phyloP scores from a whole-genome alignment of 1,284 basidiomycete genomes.

The Phylloboletellus chloephorus region DNA sequence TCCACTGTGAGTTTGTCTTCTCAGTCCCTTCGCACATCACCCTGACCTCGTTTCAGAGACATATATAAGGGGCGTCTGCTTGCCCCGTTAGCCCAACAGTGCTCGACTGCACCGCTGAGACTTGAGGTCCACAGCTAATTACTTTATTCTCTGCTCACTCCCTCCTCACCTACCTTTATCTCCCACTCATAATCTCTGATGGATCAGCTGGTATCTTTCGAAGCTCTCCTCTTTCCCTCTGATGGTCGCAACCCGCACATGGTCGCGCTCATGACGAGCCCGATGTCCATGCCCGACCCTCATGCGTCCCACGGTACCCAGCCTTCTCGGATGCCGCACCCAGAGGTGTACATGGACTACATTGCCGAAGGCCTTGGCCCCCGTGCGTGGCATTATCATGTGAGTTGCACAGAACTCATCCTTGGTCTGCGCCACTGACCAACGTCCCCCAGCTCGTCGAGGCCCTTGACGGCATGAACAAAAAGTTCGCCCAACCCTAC shows the following conservation, averaged over 20 bases:
- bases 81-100: slow-evolving; percentile 14
- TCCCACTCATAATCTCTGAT: slow-evolving; percentile 32
- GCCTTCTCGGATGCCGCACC: slow-evolving; percentile 63
- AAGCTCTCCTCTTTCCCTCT: slow-evolving; percentile 60
- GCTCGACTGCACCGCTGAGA: slow-evolving; percentile 10
- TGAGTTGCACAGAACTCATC: slow-evolving; percentile 30
- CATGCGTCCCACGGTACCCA: slow-evolving; percentile 39
- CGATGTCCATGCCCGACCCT: slow-evolving; percentile 45
- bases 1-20: slow-evolving; percentile 18
- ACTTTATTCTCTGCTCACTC: slow-evolving; percentile 22
- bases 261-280: slow-evolving; percentile 63
- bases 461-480: slow-evolving; percentile 70
- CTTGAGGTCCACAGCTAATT: slow-evolving; percentile 11
- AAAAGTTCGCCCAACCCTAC: slow-evolving; percentile 69
- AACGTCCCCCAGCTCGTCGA: slow-evolving; percentile 52
- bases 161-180: slow-evolving; percentile 12
- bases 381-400: slow-evolving; percentile 68
- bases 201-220: slow-evolving; percentile 55
- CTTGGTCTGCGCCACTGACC: slow-evolving; percentile 16
- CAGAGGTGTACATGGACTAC: slow-evolving; percentile 79
- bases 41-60: slow-evolving; percentile 35
- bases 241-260: slow-evolving; percentile 66
- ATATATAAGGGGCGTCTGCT: slow-evolving; percentile 27
- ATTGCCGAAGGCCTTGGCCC: slow-evolving; percentile 65
- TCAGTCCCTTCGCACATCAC: slow-evolving; percentile 18